These are phyloP conservation scores for Themeda triandra DNA, from an alignment of 176 grass and related monocot genomes.

Conservation along the genomic window DNA sequence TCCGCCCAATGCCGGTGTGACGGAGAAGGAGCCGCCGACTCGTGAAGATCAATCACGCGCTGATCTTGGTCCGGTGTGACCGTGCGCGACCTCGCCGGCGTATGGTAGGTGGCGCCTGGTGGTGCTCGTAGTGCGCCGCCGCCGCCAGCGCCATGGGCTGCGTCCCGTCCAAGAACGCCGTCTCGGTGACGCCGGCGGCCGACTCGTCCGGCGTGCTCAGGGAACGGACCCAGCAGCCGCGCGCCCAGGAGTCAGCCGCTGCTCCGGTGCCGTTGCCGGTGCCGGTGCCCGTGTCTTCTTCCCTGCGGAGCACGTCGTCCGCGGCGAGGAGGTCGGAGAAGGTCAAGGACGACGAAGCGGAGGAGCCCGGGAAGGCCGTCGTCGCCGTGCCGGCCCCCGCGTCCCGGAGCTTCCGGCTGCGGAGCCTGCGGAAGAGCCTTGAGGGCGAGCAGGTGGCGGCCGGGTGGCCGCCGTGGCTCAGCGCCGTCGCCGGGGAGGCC, in stretches of 20 bases:
- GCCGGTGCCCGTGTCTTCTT: conserved; percentile 18
- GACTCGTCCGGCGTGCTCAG: conserved; percentile 47
- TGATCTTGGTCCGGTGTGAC: not conserved
- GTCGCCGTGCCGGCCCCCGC: conserved; percentile 8
- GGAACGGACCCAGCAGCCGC: conserved; percentile 2
- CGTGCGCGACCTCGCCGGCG: conserved; percentile 4
- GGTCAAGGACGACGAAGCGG: conserved; percentile 42
- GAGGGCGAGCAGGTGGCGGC: conserved; percentile 96
- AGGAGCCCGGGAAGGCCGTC: conserved; percentile 30
- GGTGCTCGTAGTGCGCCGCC: not conserved
- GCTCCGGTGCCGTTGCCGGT: not conserved
- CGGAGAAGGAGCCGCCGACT: not conserved
- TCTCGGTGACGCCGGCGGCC: conserved; percentile 58
- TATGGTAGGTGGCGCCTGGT: not conserved
- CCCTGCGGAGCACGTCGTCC: conserved; percentile 24
- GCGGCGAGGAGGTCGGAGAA: conserved; percentile 36
- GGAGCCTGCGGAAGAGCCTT: conserved; percentile 71
- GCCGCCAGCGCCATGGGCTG: conserved; percentile 63
- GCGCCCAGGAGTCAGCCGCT: not conserved
- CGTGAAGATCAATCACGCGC: not conserved
- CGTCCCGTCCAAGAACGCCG: conserved; percentile 76
- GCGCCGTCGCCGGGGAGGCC: conserved; percentile 77
- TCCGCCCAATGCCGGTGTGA: conserved; percentile 33
- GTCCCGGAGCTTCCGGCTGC: conserved; percentile 58
- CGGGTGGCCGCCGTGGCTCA: conserved; percentile 98